A percentile compares a stretch with the other conserved stretches of the same genome.
These are phyloP conservation scores for Colletotrichum cordylinicola DNA, from an alignment of 2,329 filamentous ascomycete genomes.

Conservation along the genomic window DNA sequence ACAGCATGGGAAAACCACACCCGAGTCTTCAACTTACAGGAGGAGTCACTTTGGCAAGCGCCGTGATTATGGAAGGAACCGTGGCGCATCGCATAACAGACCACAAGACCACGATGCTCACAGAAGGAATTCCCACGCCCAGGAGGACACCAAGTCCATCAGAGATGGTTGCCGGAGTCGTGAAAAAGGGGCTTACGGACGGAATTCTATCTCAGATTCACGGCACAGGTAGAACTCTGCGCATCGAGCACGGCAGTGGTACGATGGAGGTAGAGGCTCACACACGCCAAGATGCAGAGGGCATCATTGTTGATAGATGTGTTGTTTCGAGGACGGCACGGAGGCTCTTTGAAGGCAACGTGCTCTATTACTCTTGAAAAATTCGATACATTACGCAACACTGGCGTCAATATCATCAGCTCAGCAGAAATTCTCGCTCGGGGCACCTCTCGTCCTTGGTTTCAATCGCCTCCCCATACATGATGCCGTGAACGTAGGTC, in stretches of 20 bases:
- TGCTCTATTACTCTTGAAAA: conserved; percentile 29
- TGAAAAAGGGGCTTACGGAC: neutral
- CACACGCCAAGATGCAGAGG: conserved; percentile 21
- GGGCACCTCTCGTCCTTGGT: neutral
- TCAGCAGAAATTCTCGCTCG: neutral
- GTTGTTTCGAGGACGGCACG: conserved; percentile 35
- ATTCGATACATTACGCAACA: neutral
- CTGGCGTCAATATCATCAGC: neutral
- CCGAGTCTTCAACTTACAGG: conserved; percentile 59
- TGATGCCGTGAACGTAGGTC: neutral
- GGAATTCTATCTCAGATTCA: neutral
- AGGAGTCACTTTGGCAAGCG: conserved; percentile 51
- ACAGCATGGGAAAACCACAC: conserved; percentile 57
- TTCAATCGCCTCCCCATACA: neutral
- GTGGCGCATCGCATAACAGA: conserved; percentile 31
- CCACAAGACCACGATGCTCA: neutral
- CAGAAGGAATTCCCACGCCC: conserved; percentile 15
- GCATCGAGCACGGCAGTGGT: conserved; percentile 34
- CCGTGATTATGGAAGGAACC: conserved; percentile 47
- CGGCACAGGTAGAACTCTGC: neutral
- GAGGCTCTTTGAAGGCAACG: conserved; percentile 36
- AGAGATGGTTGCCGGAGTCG: neutral
- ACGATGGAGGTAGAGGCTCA: conserved; percentile 30
- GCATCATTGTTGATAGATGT: conserved; percentile 28
- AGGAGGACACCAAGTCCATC: conserved; percentile 28